Evolutionary conservation across 208 protist species (phyloP).

Genomic region (Porcisia deanei): DNA sequence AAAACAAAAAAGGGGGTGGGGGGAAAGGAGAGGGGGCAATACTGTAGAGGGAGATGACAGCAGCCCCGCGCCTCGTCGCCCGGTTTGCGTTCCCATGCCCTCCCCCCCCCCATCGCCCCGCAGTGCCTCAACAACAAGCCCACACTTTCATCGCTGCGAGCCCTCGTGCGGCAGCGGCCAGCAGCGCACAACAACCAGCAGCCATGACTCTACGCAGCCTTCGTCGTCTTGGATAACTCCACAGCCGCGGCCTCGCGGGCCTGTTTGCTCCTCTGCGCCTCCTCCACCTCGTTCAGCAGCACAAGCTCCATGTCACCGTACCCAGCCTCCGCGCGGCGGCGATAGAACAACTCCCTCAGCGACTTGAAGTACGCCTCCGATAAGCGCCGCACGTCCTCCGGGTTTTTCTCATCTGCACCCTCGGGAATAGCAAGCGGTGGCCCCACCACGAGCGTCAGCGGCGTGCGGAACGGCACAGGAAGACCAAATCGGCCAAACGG

Average conservation of each 20-base stretch:
- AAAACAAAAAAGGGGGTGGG: not conserved
- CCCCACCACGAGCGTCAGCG: constrained; percentile 79
- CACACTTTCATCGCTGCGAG: not conserved
- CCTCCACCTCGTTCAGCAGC: constrained; percentile 49
- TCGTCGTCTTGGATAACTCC: constrained; percentile 15
- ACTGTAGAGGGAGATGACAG: not conserved
- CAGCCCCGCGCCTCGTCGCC: not conserved
- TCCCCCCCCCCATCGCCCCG: not conserved
- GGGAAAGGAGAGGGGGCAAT: not conserved
- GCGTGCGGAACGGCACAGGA: constrained; percentile 61
- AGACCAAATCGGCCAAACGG: constrained; percentile 71
- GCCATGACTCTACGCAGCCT: constrained; percentile 3
- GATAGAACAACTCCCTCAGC: constrained; percentile 68
- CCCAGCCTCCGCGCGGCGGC: constrained; percentile 62
- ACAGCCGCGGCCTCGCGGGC: constrained; percentile 15
- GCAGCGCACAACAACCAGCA: not conserved
- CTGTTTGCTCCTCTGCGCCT: constrained; percentile 27
- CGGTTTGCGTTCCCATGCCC: not conserved
- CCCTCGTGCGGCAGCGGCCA: not conserved
- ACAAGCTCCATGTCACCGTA: constrained; percentile 81
- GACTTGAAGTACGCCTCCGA: constrained; percentile 65
- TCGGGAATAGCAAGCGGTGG: constrained; percentile 53
- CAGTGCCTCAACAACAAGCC: not conserved
- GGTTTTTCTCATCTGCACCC: constrained; percentile 54
- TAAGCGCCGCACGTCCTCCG: constrained; percentile 52